Evolutionary conservation across 2,329 filamentous ascomycete species (phyloP).

Genomic region (Magnaporthiopsis incrustans): DNA sequence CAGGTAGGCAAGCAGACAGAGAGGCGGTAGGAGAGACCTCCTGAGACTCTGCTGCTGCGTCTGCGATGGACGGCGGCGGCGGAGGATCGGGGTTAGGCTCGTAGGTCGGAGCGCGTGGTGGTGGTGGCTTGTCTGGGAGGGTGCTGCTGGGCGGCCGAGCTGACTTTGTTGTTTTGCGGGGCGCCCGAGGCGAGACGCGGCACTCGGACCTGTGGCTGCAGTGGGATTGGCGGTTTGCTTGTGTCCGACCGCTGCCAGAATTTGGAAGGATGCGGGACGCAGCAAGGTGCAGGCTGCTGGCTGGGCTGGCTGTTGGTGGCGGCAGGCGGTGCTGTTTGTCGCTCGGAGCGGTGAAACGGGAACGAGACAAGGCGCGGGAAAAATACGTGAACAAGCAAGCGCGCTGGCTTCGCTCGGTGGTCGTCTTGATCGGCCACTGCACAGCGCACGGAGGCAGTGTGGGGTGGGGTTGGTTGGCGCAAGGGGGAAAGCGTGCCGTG

Average conservation of each 20-base stretch:
- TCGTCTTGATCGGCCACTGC: not conserved
- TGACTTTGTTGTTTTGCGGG: not conserved
- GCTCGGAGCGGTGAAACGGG: conserved; percentile 1
- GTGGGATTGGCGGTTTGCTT: not conserved
- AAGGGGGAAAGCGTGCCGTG: not conserved
- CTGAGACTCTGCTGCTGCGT: not conserved
- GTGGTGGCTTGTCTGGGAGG: not conserved
- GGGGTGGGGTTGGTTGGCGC: not conserved
- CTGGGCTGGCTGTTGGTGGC: not conserved
- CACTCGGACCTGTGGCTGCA: not conserved
- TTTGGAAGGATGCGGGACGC: not conserved
- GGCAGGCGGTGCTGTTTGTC: not conserved
- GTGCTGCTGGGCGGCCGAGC: not conserved
- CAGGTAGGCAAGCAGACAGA: not conserved
- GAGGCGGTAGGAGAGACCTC: not conserved
- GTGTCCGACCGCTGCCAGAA: not conserved
- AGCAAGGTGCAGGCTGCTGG: not conserved
- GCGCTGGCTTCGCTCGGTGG: not conserved
- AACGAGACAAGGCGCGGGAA: not conserved
- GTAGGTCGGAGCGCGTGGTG: not conserved
- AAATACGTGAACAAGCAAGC: not conserved
- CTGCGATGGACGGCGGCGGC: not conserved
- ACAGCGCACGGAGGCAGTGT: not conserved
- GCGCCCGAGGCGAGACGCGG: not conserved
- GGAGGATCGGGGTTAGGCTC: not conserved